These are phyloP conservation scores for Pichia kudriavzevii DNA, from an alignment of 1,139 yeast species.

Conservation along the genomic window DNA sequence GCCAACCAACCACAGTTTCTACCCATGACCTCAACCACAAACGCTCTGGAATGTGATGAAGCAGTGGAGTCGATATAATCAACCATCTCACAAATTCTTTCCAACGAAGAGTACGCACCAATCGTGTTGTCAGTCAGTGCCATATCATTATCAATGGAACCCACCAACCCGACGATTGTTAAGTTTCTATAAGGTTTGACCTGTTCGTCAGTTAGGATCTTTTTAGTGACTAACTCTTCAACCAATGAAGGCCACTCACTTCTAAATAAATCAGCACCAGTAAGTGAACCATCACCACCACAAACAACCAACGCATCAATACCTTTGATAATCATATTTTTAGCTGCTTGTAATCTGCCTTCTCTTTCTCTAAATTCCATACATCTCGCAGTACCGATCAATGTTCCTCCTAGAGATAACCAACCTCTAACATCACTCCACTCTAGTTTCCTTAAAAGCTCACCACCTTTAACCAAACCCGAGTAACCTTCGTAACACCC, in stretches of 20 bases:
- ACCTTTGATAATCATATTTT: constrained; percentile 78
- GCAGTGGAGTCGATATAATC: constrained; percentile 98
- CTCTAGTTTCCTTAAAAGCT: constrained; percentile 62
- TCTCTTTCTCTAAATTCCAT: constrained; percentile 73
- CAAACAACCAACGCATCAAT: constrained; percentile 95
- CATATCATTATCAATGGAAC: constrained; percentile 97
- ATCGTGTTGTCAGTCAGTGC: constrained; percentile 92
- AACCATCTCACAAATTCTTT: constrained; percentile 86
- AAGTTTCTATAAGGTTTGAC: constrained; percentile 58
- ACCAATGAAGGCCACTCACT: constrained; percentile 88
- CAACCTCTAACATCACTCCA: constrained; percentile 96
- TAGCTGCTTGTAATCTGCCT: constrained; percentile 78
- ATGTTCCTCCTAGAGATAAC: constrained; percentile 88
- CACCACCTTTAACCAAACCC: constrained; percentile 84
- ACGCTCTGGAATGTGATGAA: constrained; percentile 92
- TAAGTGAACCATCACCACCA: constrained; percentile 97
- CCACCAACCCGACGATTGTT: constrained; percentile 91
- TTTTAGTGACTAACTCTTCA: constrained; percentile 52
- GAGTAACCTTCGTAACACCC: constrained; percentile 94
- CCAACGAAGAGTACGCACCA: constrained; percentile 91
- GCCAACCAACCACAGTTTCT: constrained; percentile 99
- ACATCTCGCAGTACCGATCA: constrained; percentile 94
- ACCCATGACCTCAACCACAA: constrained; percentile 98
- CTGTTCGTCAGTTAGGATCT: constrained; percentile 50
- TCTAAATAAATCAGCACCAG: constrained; percentile 94